A percentile compares a stretch with the other conserved stretches of the same genome.
Conservation (phyloP, 495 filamentous ascomycete genomes). For the Astrothelium subdiscretum region DNA sequence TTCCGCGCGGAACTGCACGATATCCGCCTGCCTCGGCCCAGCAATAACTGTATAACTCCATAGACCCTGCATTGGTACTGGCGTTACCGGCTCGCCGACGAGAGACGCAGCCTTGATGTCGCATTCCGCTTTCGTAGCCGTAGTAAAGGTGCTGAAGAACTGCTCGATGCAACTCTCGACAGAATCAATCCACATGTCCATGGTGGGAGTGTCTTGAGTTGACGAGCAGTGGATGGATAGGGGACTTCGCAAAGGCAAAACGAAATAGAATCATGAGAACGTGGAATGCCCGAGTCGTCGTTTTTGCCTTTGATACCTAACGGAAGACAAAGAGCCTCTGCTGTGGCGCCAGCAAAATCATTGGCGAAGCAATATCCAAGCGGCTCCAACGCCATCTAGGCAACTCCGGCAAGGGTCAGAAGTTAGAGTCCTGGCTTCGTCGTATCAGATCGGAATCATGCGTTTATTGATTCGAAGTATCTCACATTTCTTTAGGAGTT, state of each 20-base stretch:
- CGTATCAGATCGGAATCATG: too few relatives aligned
- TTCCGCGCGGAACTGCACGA: background rate
- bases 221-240: background rate
- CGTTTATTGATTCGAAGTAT: too few relatives aligned
- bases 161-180: background rate
- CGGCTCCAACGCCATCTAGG: too few relatives aligned
- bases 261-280: background rate
- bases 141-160: background rate
- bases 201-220: background rate
- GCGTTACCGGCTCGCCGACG: background rate
- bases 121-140: background rate
- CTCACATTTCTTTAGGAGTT: too few relatives aligned
- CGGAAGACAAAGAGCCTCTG: too few relatives aligned
- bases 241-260: background rate
- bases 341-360: too few relatives aligned
- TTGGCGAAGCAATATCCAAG: too few relatives aligned
- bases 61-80: background rate
- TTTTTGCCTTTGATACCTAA: too few relatives aligned
- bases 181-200: background rate
- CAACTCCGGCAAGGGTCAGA: too few relatives aligned
- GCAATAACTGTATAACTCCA: background rate
- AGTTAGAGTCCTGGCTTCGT: too few relatives aligned
- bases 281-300: too few relatives aligned
- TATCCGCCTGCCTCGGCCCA: background rate
- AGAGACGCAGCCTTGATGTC: background rate